Percentiles rank a stretch among this genome's conserved stretches.
These are phyloP conservation scores for Irpex lacteus DNA, from an alignment of 1,284 basidiomycete genomes.

Conservation along the genomic window DNA sequence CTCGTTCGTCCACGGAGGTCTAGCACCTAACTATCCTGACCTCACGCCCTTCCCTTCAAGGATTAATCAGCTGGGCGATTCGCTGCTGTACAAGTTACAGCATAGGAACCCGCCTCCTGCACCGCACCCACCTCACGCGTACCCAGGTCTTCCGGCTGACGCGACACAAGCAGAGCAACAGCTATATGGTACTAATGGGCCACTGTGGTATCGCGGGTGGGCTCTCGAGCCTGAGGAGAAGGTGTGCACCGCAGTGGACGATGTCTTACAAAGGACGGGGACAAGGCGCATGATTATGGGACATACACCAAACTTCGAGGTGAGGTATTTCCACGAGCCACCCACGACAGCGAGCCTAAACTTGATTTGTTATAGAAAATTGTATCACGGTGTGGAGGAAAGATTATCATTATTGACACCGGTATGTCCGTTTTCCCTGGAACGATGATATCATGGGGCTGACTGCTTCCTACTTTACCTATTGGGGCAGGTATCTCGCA, in stretches of 20 bases:
- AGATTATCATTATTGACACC: conserved; percentile 90
- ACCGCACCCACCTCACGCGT: conserved; percentile 79
- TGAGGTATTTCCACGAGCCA: conserved; percentile 25
- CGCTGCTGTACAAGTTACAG: conserved; percentile 66
- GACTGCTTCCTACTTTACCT: not conserved
- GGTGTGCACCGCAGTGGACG: conserved; percentile 71
- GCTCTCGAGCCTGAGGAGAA: conserved; percentile 67
- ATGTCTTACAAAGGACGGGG: conserved; percentile 68
- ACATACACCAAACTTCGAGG: conserved; percentile 88
- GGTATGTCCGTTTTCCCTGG: conserved; percentile 34
- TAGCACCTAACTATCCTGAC: conserved; percentile 71
- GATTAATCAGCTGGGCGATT: conserved; percentile 72
- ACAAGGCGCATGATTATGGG: conserved; percentile 90
- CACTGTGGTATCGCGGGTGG: conserved; percentile 91
- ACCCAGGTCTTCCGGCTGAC: conserved; percentile 70
- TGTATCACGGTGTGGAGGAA: conserved; percentile 79
- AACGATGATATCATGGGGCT: not conserved
- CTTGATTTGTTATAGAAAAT: conserved; percentile 49
- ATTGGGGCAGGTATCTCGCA: conserved; percentile 73
- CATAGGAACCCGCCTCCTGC: conserved; percentile 55
- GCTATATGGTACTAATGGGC: conserved; percentile 76
- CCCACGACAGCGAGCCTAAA: not conserved
- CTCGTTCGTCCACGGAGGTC: conserved; percentile 86
- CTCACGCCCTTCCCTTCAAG: conserved; percentile 77
- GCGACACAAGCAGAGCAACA: conserved; percentile 65